A percentile compares a stretch with the other conserved stretches of the same genome.
Conservation (phyloP, 2,329 filamentous ascomycete species). For the Scorias spongiosa region DNA sequence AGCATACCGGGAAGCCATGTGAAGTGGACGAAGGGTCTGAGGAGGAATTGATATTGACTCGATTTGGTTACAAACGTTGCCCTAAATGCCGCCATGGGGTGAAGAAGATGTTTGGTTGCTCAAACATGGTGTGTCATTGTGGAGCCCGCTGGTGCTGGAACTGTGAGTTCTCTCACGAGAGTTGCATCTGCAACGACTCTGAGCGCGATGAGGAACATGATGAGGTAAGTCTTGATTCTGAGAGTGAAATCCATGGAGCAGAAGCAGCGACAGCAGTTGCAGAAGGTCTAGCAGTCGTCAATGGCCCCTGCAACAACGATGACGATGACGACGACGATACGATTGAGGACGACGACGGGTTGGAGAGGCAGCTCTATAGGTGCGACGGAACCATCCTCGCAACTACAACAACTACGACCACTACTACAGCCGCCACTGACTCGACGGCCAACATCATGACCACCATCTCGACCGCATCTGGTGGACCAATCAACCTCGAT, state of each 20-base stretch:
- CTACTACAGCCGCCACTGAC: background rate
- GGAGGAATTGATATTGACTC: constrained; percentile 23
- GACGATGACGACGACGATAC: constrained; percentile 1
- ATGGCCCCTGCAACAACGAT: constrained; percentile 4
- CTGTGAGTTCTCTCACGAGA: constrained; percentile 22
- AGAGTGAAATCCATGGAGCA: constrained; percentile 10
- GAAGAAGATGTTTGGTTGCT: constrained; percentile 34
- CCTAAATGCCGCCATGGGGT: constrained; percentile 35
- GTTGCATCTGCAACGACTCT: constrained; percentile 16
- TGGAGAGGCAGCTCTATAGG: background rate
- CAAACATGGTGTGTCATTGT: constrained; percentile 33
- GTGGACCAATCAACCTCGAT: constrained; percentile 16
- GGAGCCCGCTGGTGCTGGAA: constrained; percentile 37
- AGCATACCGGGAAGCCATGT: constrained; percentile 25
- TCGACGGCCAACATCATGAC: no score
- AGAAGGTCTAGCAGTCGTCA: no score
- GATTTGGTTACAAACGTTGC: constrained; percentile 35
- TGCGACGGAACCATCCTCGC: constrained; percentile 1
- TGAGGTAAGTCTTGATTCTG: constrained; percentile 2
- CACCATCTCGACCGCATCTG: no score
- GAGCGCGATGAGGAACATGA: constrained; percentile 17
- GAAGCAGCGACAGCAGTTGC: no score
- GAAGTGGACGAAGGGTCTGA: constrained; percentile 22
- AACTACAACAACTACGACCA: constrained; percentile 1
- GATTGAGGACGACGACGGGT: background rate